phyloP scores from a whole-genome alignment of 306 rosid genomes.

The Quercus aquifolioides region DNA sequence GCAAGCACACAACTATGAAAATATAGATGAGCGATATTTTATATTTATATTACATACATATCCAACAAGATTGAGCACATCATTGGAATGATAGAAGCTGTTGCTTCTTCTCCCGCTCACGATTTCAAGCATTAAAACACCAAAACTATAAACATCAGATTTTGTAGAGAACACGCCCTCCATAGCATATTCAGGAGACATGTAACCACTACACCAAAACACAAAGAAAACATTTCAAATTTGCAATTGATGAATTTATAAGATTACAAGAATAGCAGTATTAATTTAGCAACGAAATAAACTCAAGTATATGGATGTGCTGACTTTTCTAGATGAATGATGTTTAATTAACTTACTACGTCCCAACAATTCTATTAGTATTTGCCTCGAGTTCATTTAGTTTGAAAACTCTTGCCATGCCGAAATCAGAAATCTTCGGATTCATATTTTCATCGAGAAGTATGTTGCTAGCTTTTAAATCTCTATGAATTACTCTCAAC shows the following conservation, averaged over 20 bases:
- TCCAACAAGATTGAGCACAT: conserved; percentile 20
- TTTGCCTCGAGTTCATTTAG: conserved; percentile 1
- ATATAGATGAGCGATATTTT: too few relatives aligned
- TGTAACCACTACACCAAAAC: neutral
- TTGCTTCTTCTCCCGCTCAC: conserved; percentile 25
- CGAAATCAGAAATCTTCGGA: conserved; percentile 27
- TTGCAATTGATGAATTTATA: too few relatives aligned
- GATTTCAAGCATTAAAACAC: conserved; percentile 29
- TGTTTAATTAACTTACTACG: neutral
- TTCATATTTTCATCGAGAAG: conserved; percentile 22
- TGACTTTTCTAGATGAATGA: neutral
- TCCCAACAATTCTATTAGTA: conserved; percentile 2
- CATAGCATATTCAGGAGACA: conserved; percentile 25
- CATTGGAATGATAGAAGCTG: neutral
- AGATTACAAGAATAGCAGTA: too few relatives aligned
- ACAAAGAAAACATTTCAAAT: too few relatives aligned
- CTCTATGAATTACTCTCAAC: conserved; percentile 15
- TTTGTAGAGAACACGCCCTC: conserved; percentile 26
- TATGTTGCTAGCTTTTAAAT: conserved; percentile 23
- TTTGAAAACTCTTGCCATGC: conserved; percentile 3
- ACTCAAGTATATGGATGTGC: too few relatives aligned
- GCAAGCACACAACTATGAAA: too few relatives aligned
- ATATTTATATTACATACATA: conserved; percentile 15
- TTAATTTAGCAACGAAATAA: too few relatives aligned
- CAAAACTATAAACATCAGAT: conserved; percentile 27